phyloP scores from a whole-genome alignment of 2,329 filamentous ascomycete genomes.

The Colletotrichum shisoi region DNA sequence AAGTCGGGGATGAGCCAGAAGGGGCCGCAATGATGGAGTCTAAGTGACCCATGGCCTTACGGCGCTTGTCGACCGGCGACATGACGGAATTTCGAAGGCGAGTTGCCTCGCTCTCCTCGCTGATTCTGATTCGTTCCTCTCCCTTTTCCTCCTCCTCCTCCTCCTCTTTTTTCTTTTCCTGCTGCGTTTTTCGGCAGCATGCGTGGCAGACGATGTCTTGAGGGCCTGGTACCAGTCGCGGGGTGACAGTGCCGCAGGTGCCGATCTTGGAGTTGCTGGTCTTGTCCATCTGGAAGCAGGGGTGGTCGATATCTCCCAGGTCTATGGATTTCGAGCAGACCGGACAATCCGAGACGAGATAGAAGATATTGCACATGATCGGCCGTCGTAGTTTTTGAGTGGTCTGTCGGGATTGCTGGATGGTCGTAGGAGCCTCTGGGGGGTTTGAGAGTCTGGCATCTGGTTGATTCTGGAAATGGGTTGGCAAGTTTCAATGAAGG shows the following conservation, averaged over 20 bases:
- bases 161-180: neutral
- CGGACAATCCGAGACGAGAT: neutral
- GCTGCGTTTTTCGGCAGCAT: neutral
- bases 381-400: neutral
- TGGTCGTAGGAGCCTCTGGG: neutral
- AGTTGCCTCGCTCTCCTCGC: no score
- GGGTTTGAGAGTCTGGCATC: neutral
- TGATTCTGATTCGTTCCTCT: no score
- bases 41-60: neutral
- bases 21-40: neutral
- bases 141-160: no score
- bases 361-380: conserved; percentile 3
- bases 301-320: neutral
- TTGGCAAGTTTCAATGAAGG: no score
- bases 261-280: neutral
- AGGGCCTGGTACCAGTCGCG: neutral
- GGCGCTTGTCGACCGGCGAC: neutral
- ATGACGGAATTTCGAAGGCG: neutral
- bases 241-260: neutral
- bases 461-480: no score
- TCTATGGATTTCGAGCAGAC: neutral
- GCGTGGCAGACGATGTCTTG: neutral
- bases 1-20: neutral
- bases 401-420: neutral
- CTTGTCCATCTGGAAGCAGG: neutral